Evolutionary conservation across 1,284 basidiomycete species (phyloP), one percentile per base, ranked within the genome.

Genomic region (Laetiporus sulphureus): DNA sequence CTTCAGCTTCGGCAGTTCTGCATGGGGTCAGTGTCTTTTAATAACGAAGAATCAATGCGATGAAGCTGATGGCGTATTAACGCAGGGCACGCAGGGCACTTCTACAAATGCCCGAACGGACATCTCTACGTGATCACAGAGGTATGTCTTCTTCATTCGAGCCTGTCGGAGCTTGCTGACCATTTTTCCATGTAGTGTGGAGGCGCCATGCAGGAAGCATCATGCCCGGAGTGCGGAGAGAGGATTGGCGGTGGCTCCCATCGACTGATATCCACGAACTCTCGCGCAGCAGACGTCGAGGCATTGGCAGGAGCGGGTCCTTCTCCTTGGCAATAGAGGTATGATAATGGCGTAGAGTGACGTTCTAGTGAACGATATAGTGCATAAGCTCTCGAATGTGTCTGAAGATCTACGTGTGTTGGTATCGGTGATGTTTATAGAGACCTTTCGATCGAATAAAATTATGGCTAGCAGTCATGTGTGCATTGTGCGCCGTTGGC

Each of bases 221-320:
- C 16, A 4, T 81, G 79, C 45, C 69, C 71, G 0, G 79, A 83
- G 52, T 82, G 78, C 49, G 64, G 66, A 11, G 72, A 61, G 4
- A 36, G 40, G 0, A 72, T 81, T 41, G 79, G 79, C 24, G 79
- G 79, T 3, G 44, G 42, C 0, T 7, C 34, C 24, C 75, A 81
- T 45, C 46, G 2, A 13, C 50, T 79, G 3, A 5, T 46, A 3
- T 12, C 43, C 0, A 59, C 62, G 11, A 83, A 83, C 52, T 59
- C 57, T 2, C 61, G 58, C 2, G 70, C 61, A 3, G 40, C 36
- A 4, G 73, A 78, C 16, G 67, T 75, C 20, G 75, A 76, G 40
- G 49, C 56, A n/a, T n/a, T n/a, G n/a, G n/a, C n/a, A n/a, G n/a
- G n/a, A n/a, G n/a, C n/a, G n/a, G n/a, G n/a, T n/a, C n/a, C n/a